Percentiles rank a stretch among this genome's conserved stretches.
phyloP scores from a whole-genome alignment of 1,139 yeast genomes.

The Pichia terricola region DNA sequence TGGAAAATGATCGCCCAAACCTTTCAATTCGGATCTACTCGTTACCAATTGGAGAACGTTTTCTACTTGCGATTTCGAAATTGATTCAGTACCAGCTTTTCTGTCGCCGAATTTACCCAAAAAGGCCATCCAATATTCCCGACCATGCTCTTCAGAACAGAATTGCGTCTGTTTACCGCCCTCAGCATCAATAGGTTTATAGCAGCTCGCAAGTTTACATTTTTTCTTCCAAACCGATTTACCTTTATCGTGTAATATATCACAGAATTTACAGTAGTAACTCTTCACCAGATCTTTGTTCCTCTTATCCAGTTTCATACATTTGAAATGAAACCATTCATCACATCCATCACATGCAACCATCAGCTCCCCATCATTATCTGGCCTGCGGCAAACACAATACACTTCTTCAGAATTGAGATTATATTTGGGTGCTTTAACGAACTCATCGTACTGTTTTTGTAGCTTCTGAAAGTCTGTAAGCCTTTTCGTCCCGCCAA shows the following conservation, averaged over 20 bases:
- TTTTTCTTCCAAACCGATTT: slow-evolving; percentile 62
- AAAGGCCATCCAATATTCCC: slow-evolving; percentile 34
- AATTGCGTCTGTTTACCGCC: too few species aligned
- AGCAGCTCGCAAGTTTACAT: slow-evolving; percentile 58
- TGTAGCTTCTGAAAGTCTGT: slow-evolving; percentile 27
- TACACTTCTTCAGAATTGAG: slow-evolving; percentile 51
- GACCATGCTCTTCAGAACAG: slow-evolving; percentile 69
- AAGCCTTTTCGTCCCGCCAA: too few species aligned
- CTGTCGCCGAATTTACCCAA: slow-evolving; percentile 2
- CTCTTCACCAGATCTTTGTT: slow-evolving; percentile 51
- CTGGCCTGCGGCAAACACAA: slow-evolving; percentile 75
- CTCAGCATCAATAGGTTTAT: slow-evolving; percentile 40
- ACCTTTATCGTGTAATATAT: slow-evolving; percentile 34
- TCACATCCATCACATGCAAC: slow-evolving; percentile 93
- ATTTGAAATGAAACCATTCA: slow-evolving; percentile 86
- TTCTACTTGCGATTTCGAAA: slow-evolving; percentile 16
- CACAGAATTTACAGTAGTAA: slow-evolving; percentile 72
- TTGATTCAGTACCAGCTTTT: slow-evolving; percentile 5
- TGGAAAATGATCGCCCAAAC: slow-evolving; percentile 28
- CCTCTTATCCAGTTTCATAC: slow-evolving; percentile 52
- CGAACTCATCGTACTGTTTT: slow-evolving; percentile 36
- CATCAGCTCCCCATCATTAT: slow-evolving; percentile 67
- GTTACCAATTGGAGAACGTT: slow-evolving; percentile 15
- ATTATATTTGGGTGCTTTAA: slow-evolving; percentile 35
- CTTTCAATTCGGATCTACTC: slow-evolving; percentile 24